Evolutionary conservation across 176 grass and related monocot species (phyloP), one percentile per base, ranked within the genome.

Genomic region (Juncus effusus): DNA sequence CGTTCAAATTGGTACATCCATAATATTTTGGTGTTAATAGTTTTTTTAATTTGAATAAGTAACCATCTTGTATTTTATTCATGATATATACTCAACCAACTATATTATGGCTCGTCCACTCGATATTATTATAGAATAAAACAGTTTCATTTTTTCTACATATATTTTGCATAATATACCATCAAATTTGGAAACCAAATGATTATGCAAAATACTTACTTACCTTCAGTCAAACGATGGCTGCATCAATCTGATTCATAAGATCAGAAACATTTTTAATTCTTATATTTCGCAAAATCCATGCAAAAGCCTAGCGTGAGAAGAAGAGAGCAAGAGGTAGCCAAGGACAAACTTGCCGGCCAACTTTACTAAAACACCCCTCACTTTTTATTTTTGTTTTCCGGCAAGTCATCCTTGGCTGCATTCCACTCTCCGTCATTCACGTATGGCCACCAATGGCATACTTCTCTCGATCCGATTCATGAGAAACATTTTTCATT

Each of bases 331-430:
- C 52, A 16, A 73, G 47, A 74, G 37, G 60, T 73, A 80, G 77
- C 77, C 77, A 80, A 80, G 16, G 77, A 73, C 37, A 64, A 41
- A 74, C 77, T 65, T 66, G 77, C 77, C 69, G 68, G 69, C 15
- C 11, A 64, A 64, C 16, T 28, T 36, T 4, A 3, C 67, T 0
- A 19, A 14, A 65, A 38, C 36, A 15, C 49, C n/a, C 35, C 4
- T 10, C 16, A 1, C 13, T 1, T 44, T 56, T 14, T n/a, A 15
- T 10, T 6, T 44, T 40, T 10, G 5, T 13, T 65, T 42, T 55
- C 36, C 77, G 77, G 77, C 69, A 80, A 80, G 77, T 80, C 77
- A 80, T 80, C 77, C 77, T 80, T 80, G 77, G 77, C 77, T 80
- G 77, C 77, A 80, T 65, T 80, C 61, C 39, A 65, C 69, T 80